Evolutionary conservation across 2,329 filamentous ascomycete genomes (phyloP).

Genomic region (Exophiala dermatitidis): DNA sequence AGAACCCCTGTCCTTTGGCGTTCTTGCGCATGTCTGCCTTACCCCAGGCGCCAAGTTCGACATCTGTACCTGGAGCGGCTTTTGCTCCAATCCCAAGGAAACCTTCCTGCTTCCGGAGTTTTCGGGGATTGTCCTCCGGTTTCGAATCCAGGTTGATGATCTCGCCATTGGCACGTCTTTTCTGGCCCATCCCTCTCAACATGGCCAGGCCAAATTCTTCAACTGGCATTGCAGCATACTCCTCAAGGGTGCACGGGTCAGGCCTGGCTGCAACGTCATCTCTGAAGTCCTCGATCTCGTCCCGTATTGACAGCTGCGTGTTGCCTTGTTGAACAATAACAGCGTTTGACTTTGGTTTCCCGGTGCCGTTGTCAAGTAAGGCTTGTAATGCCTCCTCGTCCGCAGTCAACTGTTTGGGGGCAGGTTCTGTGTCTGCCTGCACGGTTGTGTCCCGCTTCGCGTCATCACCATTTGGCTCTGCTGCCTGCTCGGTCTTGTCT

Average conservation of each 20-base stretch:
- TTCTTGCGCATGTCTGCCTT: constrained; percentile 51
- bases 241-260: constrained; percentile 67
- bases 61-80: constrained; percentile 44
- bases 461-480: constrained; percentile 1
- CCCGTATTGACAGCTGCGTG: constrained; percentile 28
- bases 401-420: constrained; percentile 23
- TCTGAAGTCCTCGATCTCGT: constrained; percentile 55
- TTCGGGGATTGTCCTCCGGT: constrained; percentile 38
- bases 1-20: constrained; percentile 46
- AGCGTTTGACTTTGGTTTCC: constrained; percentile 43
- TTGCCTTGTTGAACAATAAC: constrained; percentile 43
- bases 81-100: constrained; percentile 85
- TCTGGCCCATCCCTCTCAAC: constrained; percentile 92
- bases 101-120: constrained; percentile 62
- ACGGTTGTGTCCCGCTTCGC: neutral
- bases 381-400: constrained; percentile 62
- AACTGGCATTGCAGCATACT: constrained; percentile 83
- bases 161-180: constrained; percentile 54
- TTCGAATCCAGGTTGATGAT: constrained; percentile 37
- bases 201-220: constrained; percentile 91
- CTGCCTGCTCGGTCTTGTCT: constrained; percentile 28
- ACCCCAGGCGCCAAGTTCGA: constrained; percentile 75
- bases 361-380: constrained; percentile 51
- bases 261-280: constrained; percentile 66
- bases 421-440: neutral